Percentiles rank a stretch among this genome's conserved stretches.
phyloP scores from a whole-genome alignment of 108 stramenopile genomes.

The Fragilariopsis cylindrus region DNA sequence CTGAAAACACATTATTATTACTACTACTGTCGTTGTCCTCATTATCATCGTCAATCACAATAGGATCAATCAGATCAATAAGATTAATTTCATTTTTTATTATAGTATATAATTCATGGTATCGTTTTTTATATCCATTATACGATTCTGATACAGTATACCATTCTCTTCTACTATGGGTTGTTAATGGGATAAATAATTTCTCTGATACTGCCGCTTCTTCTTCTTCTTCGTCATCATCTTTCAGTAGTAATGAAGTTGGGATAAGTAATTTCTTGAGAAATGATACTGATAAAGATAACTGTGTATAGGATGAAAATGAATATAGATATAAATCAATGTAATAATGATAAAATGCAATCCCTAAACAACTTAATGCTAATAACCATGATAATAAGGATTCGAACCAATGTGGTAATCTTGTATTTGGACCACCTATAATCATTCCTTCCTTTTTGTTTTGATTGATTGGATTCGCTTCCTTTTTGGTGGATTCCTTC shows the following conservation, averaged over 20 bases:
- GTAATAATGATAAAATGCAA: slow-evolving; percentile 22
- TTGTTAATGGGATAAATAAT: slow-evolving; percentile 28
- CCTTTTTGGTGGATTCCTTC: too few species aligned
- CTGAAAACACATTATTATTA: not conserved
- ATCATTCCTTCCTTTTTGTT: too few species aligned
- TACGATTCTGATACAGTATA: not conserved
- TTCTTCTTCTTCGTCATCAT: not conserved
- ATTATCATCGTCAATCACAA: not conserved
- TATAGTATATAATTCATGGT: slow-evolving; percentile 1
- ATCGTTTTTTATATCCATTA: slow-evolving; percentile 2
- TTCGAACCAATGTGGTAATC: slow-evolving; percentile 20
- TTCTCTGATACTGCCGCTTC: not conserved
- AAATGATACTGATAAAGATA: not conserved
- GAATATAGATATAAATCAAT: not conserved
- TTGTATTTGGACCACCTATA: slow-evolving; percentile 32
- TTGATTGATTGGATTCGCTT: too few species aligned
- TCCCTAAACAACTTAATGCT: slow-evolving; percentile 18
- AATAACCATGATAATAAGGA: slow-evolving; percentile 12
- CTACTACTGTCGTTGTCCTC: not conserved
- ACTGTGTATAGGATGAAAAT: not conserved
- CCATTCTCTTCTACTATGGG: slow-evolving; percentile 34
- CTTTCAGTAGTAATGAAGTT: not conserved
- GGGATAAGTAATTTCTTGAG: not conserved
- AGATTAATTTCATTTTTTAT: not conserved
- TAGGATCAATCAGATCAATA: not conserved